Percentiles rank a stretch among this genome's conserved stretches.
phyloP scores from a whole-genome alignment of 768 basidiomycete species.

The Melanogaster broomeanus region DNA sequence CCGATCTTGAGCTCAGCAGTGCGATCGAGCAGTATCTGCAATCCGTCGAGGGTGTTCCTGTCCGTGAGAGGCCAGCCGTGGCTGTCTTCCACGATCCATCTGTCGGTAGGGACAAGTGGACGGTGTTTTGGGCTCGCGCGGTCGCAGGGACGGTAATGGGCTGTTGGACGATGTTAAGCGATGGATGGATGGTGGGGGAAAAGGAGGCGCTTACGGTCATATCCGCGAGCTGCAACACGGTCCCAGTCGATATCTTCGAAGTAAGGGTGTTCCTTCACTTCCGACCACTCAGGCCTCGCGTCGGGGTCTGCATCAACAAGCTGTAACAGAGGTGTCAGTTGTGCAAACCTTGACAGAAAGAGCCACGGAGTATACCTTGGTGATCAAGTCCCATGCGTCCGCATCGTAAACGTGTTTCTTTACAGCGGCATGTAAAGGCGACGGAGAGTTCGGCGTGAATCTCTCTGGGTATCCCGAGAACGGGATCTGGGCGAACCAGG shows the following conservation, averaged over 20 bases:
- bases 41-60: background rate
- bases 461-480: background rate
- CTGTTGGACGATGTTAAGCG: background rate
- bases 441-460: background rate
- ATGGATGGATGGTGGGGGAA: background rate
- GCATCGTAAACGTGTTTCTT: slow-evolving; percentile 2
- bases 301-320: slow-evolving; percentile 3
- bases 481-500: slow-evolving; percentile 7
- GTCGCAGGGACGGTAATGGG: background rate
- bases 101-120: background rate
- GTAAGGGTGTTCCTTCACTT: slow-evolving; percentile 8
- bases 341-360: background rate
- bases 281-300: slow-evolving; percentile 8
- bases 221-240: slow-evolving; percentile 4
- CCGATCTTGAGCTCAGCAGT: background rate
- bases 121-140: background rate
- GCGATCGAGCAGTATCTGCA: background rate
- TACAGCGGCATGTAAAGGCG: background rate
- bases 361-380: background rate
- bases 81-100: background rate
- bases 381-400: slow-evolving; percentile 9
- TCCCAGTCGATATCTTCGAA: slow-evolving; percentile 6
- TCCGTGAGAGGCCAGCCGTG: background rate
- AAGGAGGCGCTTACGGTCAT: slow-evolving; percentile 6
- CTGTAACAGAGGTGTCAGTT: background rate